phyloP scores from a whole-genome alignment of 164 flowering plant species.

The Kingdonia uniflora region DNA sequence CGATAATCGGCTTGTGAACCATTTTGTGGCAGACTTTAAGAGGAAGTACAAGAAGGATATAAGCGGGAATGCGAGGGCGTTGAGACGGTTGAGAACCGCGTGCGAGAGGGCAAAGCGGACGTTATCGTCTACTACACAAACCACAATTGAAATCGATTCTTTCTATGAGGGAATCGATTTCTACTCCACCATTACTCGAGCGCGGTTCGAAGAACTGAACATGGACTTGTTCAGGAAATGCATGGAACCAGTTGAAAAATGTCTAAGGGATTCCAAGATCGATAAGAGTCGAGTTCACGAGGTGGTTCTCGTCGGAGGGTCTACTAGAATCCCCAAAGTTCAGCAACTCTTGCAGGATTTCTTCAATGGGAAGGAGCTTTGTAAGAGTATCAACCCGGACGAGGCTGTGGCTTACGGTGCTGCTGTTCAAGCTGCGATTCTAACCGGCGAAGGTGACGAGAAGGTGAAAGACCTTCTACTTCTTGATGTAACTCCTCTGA shows the following conservation, averaged over 20 bases:
- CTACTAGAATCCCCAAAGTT: constrained; percentile 5
- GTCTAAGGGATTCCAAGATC: constrained; percentile 4
- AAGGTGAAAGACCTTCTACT: constrained; percentile 3
- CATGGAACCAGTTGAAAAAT: constrained; percentile 7
- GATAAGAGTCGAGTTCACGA: constrained; percentile 6
- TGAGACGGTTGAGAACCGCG: constrained; percentile 1
- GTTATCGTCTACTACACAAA: neutral
- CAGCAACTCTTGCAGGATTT: constrained; percentile 6
- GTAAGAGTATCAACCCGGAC: constrained; percentile 7
- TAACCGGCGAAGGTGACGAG: constrained; percentile 5
- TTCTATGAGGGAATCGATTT: constrained; percentile 5
- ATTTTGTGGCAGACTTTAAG: constrained; percentile 5
- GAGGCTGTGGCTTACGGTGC: constrained; percentile 7
- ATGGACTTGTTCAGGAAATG: constrained; percentile 7
- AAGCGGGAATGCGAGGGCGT: constrained; percentile 6
- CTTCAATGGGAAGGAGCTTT: constrained; percentile 6
- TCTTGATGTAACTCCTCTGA: constrained; percentile 4
- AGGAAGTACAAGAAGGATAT: constrained; percentile 8
- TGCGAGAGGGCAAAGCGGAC: constrained; percentile 6
- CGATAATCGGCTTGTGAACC: constrained; percentile 4
- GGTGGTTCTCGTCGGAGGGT: constrained; percentile 9
- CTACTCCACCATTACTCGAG: constrained; percentile 1
- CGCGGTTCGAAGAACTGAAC: constrained; percentile 2
- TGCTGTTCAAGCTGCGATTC: constrained; percentile 5
- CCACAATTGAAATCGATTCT: constrained; percentile 7